A percentile compares a stretch with the other conserved stretches of the same genome.
These are phyloP conservation scores for Colletotrichum shisoi DNA, from an alignment of 2,329 filamentous ascomycete species.

Conservation along the genomic window DNA sequence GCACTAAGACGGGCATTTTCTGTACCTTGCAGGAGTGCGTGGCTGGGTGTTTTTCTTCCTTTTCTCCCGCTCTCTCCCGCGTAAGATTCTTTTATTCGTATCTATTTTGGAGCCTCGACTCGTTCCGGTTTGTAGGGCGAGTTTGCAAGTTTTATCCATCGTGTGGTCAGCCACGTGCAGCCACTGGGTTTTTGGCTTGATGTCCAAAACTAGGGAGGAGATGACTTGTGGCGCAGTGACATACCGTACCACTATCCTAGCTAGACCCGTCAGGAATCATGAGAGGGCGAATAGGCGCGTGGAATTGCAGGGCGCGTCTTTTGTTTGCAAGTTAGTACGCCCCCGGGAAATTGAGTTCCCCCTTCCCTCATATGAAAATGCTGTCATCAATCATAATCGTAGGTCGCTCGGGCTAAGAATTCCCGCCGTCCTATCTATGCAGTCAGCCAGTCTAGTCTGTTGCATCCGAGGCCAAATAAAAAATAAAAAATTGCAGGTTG, in stretches of 20 bases:
- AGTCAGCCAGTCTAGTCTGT: not conserved
- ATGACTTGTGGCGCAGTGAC: not conserved
- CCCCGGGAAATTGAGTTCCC: conserved; percentile 13
- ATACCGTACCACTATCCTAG: no score
- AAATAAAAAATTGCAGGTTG: not conserved
- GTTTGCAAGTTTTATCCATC: not conserved
- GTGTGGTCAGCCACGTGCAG: not conserved
- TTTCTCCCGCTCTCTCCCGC: not conserved
- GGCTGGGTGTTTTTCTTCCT: not conserved
- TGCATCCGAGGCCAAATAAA: no score
- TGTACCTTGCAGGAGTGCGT: conserved; percentile 29
- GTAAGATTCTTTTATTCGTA: not conserved
- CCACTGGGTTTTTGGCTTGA: not conserved
- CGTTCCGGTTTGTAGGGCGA: not conserved
- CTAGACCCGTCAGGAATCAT: not conserved
- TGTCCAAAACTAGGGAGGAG: conserved; percentile 8
- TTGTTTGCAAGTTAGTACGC: not conserved
- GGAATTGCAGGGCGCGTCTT: not conserved
- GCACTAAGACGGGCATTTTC: not conserved
- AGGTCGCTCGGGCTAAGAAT: not conserved
- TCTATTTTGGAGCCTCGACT: not conserved
- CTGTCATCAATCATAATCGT: conserved; percentile 5
- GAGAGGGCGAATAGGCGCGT: conserved; percentile 14
- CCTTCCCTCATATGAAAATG: conserved; percentile 4
- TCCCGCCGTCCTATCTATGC: not conserved